phyloP scores from a whole-genome alignment of 768 basidiomycete species.

The Russula ochroleuca region DNA sequence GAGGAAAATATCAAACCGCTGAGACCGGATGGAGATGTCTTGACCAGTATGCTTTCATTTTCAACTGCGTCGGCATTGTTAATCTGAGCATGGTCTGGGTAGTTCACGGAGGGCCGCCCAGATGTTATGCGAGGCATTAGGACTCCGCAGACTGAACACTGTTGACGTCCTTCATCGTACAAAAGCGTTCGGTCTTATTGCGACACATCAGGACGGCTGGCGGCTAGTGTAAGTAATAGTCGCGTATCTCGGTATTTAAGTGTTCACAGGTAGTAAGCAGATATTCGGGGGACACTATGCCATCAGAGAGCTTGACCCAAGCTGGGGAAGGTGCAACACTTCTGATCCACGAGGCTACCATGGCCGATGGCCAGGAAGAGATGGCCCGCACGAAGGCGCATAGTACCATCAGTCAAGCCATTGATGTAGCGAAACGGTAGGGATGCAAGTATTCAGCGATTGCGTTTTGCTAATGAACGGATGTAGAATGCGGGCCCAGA shows the following conservation, averaged over 20 bases:
- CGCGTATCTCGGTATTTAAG: background rate
- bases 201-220: conserved; percentile 26
- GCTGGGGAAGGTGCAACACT: conserved; percentile 68
- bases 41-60: conserved; percentile 13
- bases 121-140: conserved; percentile 24
- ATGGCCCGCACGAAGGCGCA: conserved; percentile 76
- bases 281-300: conserved; percentile 89
- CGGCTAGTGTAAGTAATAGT: conserved; percentile 21
- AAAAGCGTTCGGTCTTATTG: conserved; percentile 23
- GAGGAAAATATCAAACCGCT: background rate
- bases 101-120: conserved; percentile 24
- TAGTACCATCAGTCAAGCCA: conserved; percentile 86
- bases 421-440: conserved; percentile 68
- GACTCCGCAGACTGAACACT: conserved; percentile 17
- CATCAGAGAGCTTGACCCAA: conserved; percentile 59
- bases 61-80: background rate
- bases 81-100: background rate
- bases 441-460: conserved; percentile 27
- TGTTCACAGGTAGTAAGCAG: conserved; percentile 41
- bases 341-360: conserved; percentile 91
- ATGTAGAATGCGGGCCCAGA: conserved; percentile 75
- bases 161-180: conserved; percentile 26
- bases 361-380: conserved; percentile 78
- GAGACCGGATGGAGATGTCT: conserved; percentile 5
- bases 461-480: background rate